These are phyloP conservation scores for Mortierella sp. DNA, from an alignment of 371 early-diverging fungal species.

Conservation along the genomic window DNA sequence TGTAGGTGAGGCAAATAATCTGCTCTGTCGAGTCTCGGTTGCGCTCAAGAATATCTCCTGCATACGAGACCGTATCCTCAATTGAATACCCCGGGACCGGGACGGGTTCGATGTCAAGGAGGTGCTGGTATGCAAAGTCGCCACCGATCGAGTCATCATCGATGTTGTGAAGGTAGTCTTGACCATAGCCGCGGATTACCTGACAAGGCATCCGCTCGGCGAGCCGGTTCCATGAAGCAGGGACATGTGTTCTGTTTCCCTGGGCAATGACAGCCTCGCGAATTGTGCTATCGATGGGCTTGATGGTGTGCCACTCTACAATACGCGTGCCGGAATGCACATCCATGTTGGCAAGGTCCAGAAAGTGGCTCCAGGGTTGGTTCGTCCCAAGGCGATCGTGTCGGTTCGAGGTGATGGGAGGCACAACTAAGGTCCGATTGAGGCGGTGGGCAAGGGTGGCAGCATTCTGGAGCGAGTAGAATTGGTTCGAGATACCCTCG, in stretches of 20 bases:
- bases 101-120: slow-evolving; percentile 26
- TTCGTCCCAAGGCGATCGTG: slow-evolving; percentile 41
- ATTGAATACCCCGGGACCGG: slow-evolving; percentile 27
- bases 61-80: slow-evolving; percentile 9
- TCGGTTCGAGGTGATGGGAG: slow-evolving; percentile 49
- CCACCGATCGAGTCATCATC: slow-evolving; percentile 45
- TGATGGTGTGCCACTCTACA: slow-evolving; percentile 45
- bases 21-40: slow-evolving; percentile 37
- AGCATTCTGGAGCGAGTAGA: slow-evolving; percentile 45
- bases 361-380: slow-evolving; percentile 45
- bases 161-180: slow-evolving; percentile 23
- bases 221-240: slow-evolving; percentile 21
- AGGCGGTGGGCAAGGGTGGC: slow-evolving; percentile 43
- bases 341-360: slow-evolving; percentile 42
- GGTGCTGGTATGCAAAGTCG: slow-evolving; percentile 44
- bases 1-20: slow-evolving; percentile 37
- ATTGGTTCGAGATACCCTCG: slow-evolving; percentile 51
- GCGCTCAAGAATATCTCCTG: slow-evolving; percentile 33
- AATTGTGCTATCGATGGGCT: slow-evolving; percentile 16
- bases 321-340: slow-evolving; percentile 20
- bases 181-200: slow-evolving; percentile 39
- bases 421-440: slow-evolving; percentile 45
- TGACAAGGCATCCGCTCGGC: slow-evolving; percentile 41
- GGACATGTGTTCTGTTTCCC: slow-evolving; percentile 21
- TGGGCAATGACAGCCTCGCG: slow-evolving; percentile 9